Conservation (phyloP, 2,329 filamentous ascomycete species). For the Canariomyces notabilis region DNA sequence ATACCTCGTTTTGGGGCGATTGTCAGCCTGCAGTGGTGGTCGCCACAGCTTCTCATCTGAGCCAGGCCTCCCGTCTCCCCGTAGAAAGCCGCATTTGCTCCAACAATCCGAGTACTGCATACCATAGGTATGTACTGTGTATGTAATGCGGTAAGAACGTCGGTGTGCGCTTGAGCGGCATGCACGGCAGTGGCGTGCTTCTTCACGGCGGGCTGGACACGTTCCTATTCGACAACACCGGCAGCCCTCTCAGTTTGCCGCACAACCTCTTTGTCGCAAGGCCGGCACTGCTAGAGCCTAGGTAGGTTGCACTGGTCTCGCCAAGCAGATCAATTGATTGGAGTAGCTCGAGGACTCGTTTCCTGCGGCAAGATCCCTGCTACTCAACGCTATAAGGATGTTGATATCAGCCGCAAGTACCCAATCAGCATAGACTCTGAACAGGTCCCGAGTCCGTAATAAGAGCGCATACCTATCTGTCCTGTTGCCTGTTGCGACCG, state of each 20-base stretch:
- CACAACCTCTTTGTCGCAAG: background rate
- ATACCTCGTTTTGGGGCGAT: background rate
- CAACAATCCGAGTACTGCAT: slow-evolving; percentile 2
- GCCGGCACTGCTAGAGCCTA: too few species aligned
- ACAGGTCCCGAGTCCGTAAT: background rate
- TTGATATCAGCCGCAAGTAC: slow-evolving; percentile 4
- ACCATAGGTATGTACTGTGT: too few species aligned
- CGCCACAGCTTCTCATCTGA: slow-evolving; percentile 11
- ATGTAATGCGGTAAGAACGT: too few species aligned
- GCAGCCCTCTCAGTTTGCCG: background rate
- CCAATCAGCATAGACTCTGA: slow-evolving; percentile 10
- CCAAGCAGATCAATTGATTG: background rate
- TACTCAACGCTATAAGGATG: slow-evolving; percentile 16
- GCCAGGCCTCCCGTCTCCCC: background rate
- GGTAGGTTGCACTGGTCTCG: too few species aligned
- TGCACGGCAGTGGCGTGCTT: slow-evolving; percentile 11
- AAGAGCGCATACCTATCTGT: background rate
- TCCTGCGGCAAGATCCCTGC: slow-evolving; percentile 20
- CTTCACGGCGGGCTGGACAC: slow-evolving; percentile 12
- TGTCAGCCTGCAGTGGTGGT: slow-evolving; percentile 5
- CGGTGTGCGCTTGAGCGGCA: slow-evolving; percentile 4
- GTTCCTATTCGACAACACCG: slow-evolving; percentile 17
- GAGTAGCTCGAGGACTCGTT: background rate
- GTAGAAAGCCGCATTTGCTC: slow-evolving; percentile 2
- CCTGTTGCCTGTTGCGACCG: slow-evolving; percentile 3